phyloP scores from a whole-genome alignment of 108 stramenopile species.

The Cylindrotheca closterium region DNA sequence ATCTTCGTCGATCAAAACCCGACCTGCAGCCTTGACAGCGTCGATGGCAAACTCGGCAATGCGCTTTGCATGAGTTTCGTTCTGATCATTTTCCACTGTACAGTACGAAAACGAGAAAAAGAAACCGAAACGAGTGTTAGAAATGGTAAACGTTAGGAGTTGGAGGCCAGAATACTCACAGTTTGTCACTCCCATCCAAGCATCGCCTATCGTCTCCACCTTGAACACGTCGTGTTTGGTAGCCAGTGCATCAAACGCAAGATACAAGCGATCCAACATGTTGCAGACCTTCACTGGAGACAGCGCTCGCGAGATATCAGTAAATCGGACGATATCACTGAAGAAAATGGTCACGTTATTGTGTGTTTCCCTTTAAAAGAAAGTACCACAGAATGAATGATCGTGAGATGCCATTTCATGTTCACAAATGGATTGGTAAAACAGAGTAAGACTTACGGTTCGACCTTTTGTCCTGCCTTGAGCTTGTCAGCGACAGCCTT shows the following conservation, averaged over 20 bases:
- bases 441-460: slow-evolving; percentile 14
- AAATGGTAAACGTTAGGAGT: slow-evolving; percentile 46
- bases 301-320: slow-evolving; percentile 14
- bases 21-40: slow-evolving; percentile 35
- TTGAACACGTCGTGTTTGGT: slow-evolving; percentile 38
- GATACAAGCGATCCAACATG: slow-evolving; percentile 36
- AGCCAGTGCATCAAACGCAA: slow-evolving; percentile 28
- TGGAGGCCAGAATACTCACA: slow-evolving; percentile 27
- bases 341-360: slow-evolving; percentile 46
- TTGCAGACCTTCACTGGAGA: slow-evolving; percentile 31
- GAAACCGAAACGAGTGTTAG: slow-evolving; percentile 52
- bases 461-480: slow-evolving; percentile 41
- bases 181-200: slow-evolving; percentile 37
- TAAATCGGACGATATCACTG: slow-evolving; percentile 48
- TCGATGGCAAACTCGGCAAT: slow-evolving; percentile 50
- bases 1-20: slow-evolving; percentile 38
- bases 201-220: slow-evolving; percentile 47
- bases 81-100: slow-evolving; percentile 39
- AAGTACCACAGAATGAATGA: not conserved
- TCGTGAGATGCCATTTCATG: not conserved
- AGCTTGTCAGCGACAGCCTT: slow-evolving; percentile 48
- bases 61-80: slow-evolving; percentile 51
- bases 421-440: not conserved
- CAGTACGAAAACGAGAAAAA: slow-evolving; percentile 39
- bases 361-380: slow-evolving; percentile 5